Evolutionary conservation across 306 rosid genomes (phyloP).

Genomic region (Acacia melanoxylon): DNA sequence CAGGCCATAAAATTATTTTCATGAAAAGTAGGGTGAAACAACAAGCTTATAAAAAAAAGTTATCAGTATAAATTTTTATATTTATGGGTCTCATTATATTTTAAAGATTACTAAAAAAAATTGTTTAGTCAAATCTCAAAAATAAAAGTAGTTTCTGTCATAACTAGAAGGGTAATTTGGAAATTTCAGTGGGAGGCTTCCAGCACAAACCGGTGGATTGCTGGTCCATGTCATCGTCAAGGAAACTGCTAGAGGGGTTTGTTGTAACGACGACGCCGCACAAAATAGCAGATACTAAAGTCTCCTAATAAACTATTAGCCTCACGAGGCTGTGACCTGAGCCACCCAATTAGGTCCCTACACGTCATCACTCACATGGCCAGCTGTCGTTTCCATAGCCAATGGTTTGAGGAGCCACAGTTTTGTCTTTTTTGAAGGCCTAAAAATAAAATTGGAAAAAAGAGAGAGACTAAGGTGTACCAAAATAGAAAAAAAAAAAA

Average conservation of each 20-base stretch:
- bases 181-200: slow-evolving; percentile 13
- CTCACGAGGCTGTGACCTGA: slow-evolving; percentile 29
- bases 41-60: background rate
- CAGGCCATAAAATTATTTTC: background rate
- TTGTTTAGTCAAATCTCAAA: background rate
- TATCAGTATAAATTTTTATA: background rate
- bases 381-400: slow-evolving; percentile 40
- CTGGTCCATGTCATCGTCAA: slow-evolving; percentile 45
- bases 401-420: slow-evolving; percentile 11
- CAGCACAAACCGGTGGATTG: slow-evolving; percentile 43
- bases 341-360: slow-evolving; percentile 13
- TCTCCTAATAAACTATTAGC: background rate
- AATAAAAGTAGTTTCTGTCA: background rate
- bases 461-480: background rate
- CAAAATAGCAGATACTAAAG: slow-evolving; percentile 6
- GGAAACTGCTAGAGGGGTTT: slow-evolving; percentile 56
- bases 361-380: slow-evolving; percentile 33
- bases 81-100: no score
- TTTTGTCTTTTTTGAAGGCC: background rate
- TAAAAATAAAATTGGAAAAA: background rate
- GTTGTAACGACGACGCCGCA: slow-evolving; percentile 63
- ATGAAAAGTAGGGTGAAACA: background rate
- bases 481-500: background rate
- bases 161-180: slow-evolving; percentile 31
- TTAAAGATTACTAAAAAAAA: background rate